phyloP scores from a whole-genome alignment of 352 stramenopile species.

The Globisporangium carolinianum region DNA sequence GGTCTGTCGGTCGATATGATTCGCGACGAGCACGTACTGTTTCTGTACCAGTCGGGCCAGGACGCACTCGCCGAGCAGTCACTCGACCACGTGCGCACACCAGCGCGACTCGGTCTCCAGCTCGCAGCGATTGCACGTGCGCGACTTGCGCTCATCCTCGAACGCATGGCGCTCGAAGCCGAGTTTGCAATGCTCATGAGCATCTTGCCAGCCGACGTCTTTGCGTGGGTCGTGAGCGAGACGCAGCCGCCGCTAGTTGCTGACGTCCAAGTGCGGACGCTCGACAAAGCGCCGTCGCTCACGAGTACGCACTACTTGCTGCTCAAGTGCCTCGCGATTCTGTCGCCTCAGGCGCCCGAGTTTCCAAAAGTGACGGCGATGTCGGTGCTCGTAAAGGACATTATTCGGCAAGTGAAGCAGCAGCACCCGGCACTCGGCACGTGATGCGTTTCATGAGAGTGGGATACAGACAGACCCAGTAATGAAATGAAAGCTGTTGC shows the following conservation, averaged over 20 bases:
- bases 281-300: conserved; percentile 67
- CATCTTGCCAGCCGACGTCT: conserved; percentile 70
- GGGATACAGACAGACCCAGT: background rate
- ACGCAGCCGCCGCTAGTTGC: conserved; percentile 41
- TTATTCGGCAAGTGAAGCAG: conserved; percentile 64
- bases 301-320: conserved; percentile 70
- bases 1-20: conserved; percentile 62
- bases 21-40: conserved; percentile 73
- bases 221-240: conserved; percentile 62
- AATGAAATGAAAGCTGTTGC: too few relatives aligned
- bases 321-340: conserved; percentile 48
- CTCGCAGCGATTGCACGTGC: conserved; percentile 66
- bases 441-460: background rate
- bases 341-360: conserved; percentile 37
- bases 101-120: conserved; percentile 46
- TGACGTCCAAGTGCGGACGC: conserved; percentile 51
- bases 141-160: conserved; percentile 62
- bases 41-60: conserved; percentile 71
- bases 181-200: conserved; percentile 81
- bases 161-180: conserved; percentile 66
- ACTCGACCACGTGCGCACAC: conserved; percentile 67
- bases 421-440: conserved; percentile 9
- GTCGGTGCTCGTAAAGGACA: conserved; percentile 77
- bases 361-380: conserved; percentile 71
- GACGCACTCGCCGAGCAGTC: conserved; percentile 61